A percentile compares a stretch with the other conserved stretches of the same genome.
These are phyloP conservation scores for Vitellaria paradoxa DNA, from an alignment of 179 eudicot genomes.

Conservation along the genomic window DNA sequence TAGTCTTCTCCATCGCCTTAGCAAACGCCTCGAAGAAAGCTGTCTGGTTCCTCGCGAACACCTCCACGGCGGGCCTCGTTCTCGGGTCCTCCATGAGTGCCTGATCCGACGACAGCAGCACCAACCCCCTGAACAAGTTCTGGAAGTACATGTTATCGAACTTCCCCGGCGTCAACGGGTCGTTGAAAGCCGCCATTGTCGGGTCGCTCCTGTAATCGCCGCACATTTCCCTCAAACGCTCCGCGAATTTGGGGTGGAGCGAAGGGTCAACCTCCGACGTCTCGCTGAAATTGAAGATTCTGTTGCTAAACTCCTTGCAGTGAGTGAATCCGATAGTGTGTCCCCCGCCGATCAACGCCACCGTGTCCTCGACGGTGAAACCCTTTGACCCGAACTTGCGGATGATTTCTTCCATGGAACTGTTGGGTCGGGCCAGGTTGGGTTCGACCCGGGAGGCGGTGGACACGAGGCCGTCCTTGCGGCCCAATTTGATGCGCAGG, in stretches of 20 bases:
- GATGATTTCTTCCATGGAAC: conserved; percentile 28
- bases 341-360: conserved; percentile 43
- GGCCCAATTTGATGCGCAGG: conserved; percentile 29
- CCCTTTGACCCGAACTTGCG: conserved; percentile 23
- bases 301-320: conserved; percentile 42
- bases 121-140: conserved; percentile 42
- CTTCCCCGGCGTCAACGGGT: conserved; percentile 37
- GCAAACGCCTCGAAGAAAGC: conserved; percentile 34
- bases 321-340: conserved; percentile 61
- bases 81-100: conserved; percentile 25
- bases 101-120: conserved; percentile 41
- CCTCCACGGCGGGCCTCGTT: conserved; percentile 27
- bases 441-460: conserved; percentile 12
- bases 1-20: conserved; percentile 42
- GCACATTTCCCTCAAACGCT: conserved; percentile 30
- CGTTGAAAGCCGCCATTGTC: conserved; percentile 39
- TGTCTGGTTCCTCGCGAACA: conserved; percentile 28
- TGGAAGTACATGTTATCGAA: conserved; percentile 45
- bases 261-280: conserved; percentile 22
- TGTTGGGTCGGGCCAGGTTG: conserved; percentile 30
- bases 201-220: conserved; percentile 23
- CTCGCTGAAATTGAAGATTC: conserved; percentile 25
- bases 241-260: conserved; percentile 31
- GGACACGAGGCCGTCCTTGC: conserved; percentile 43
- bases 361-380: conserved; percentile 29